Percentiles rank a stretch among this genome's conserved stretches.
These are phyloP conservation scores for Citrus sinensis DNA, from an alignment of 345 rosid genomes.

Conservation along the genomic window DNA sequence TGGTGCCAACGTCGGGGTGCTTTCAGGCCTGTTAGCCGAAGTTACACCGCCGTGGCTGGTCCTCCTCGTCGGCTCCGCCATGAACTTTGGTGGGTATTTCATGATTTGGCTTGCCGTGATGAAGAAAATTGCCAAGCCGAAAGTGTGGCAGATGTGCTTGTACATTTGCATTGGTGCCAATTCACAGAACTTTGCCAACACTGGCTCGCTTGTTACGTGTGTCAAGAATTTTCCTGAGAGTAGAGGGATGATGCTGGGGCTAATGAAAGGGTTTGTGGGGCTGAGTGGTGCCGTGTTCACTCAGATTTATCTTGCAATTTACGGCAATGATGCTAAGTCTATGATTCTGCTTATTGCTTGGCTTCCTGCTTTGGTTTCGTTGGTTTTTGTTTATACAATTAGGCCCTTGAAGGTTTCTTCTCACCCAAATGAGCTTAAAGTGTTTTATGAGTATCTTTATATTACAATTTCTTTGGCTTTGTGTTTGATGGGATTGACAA, in stretches of 20 bases:
- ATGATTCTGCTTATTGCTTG: conserved; percentile 55
- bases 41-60: conserved; percentile 59
- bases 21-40: conserved; percentile 55
- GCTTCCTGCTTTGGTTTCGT: conserved; percentile 51
- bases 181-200: conserved; percentile 58
- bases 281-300: conserved; percentile 52
- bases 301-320: conserved; percentile 43
- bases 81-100: conserved; percentile 63
- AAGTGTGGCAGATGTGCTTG: conserved; percentile 61
- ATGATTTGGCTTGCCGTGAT: conserved; percentile 64
- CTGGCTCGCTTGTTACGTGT: conserved; percentile 49
- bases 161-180: conserved; percentile 62
- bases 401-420: conserved; percentile 37
- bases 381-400: conserved; percentile 38
- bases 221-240: conserved; percentile 63
- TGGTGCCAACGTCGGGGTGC: conserved; percentile 48
- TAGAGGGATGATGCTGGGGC: conserved; percentile 49
- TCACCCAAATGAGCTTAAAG: conserved; percentile 44
- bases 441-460: conserved; percentile 48
- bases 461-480: conserved; percentile 49
- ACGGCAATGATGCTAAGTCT: conserved; percentile 31
- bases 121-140: conserved; percentile 28
- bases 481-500: conserved; percentile 47
- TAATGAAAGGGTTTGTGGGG: conserved; percentile 51
- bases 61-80: conserved; percentile 40